A percentile compares a stretch with the other conserved stretches of the same genome.
These are phyloP conservation scores for Cairneyella variabilis DNA, from an alignment of 495 filamentous ascomycete species.

Conservation along the genomic window DNA sequence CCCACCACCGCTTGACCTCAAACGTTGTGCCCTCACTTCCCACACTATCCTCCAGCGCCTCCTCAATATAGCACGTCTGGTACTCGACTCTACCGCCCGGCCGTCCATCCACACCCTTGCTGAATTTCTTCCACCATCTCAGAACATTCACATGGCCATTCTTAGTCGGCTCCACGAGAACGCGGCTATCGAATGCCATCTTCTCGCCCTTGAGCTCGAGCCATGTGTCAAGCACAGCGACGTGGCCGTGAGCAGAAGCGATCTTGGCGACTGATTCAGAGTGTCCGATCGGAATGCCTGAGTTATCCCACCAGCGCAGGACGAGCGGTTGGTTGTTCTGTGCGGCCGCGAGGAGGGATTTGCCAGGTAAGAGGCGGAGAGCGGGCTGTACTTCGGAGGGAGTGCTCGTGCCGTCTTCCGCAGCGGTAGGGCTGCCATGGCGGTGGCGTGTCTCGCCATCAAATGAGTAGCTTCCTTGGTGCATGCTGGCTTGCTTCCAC, in stretches of 20 bases:
- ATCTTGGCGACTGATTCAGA: slow-evolving; percentile 76
- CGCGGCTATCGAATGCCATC: slow-evolving; percentile 84
- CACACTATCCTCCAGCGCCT: slow-evolving; percentile 82
- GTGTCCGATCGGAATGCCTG: slow-evolving; percentile 68
- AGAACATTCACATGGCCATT: slow-evolving; percentile 79
- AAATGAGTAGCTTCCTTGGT: slow-evolving; percentile 22
- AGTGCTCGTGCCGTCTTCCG: slow-evolving; percentile 25
- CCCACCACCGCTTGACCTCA: slow-evolving; percentile 83
- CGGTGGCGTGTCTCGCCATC: slow-evolving; percentile 22
- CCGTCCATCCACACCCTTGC: slow-evolving; percentile 32
- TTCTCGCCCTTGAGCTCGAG: slow-evolving; percentile 73
- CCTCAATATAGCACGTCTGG: slow-evolving; percentile 92
- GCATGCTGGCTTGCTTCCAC: slow-evolving; percentile 68
- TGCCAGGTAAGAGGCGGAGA: slow-evolving; percentile 69
- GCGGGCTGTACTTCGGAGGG: slow-evolving; percentile 31
- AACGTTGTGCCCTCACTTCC: slow-evolving; percentile 60
- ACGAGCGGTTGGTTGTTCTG: slow-evolving; percentile 69
- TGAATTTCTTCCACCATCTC: slow-evolving; percentile 80
- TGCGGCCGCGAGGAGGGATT: slow-evolving; percentile 73
- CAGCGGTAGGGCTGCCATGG: not conserved
- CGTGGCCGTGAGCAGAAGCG: slow-evolving; percentile 81
- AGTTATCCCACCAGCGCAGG: slow-evolving; percentile 79
- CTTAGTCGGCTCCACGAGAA: slow-evolving; percentile 82
- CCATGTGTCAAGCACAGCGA: slow-evolving; percentile 80
- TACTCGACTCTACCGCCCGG: slow-evolving; percentile 67